Evolutionary conservation across 495 filamentous ascomycete genomes (phyloP).

Genomic region (Daldinia concentrica): DNA sequence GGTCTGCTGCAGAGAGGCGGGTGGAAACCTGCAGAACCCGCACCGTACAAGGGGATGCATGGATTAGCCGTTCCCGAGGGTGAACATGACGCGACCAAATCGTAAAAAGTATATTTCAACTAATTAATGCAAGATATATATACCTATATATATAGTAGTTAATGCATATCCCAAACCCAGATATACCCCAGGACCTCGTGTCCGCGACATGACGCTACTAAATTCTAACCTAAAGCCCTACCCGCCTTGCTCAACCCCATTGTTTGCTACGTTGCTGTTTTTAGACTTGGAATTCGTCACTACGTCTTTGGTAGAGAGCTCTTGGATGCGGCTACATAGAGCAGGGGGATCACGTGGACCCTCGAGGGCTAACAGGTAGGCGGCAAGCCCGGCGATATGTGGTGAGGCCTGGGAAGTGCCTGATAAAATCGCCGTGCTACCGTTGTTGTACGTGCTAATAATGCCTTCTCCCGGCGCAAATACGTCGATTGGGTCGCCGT

Average conservation of each 20-base stretch:
- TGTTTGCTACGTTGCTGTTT: constrained; percentile 47
- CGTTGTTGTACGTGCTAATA: constrained; percentile 47
- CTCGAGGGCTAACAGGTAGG: constrained; percentile 56
- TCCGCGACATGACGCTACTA: background rate
- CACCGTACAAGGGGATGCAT: constrained; percentile 72
- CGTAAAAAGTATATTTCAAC: constrained; percentile 4
- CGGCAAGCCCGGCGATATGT: constrained; percentile 60
- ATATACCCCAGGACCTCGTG: background rate
- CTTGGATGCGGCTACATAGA: constrained; percentile 47
- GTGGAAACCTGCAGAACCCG: constrained; percentile 67
- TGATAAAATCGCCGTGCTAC: constrained; percentile 52
- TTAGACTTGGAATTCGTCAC: constrained; percentile 35
- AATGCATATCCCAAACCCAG: background rate
- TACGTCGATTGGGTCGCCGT: constrained; percentile 58
- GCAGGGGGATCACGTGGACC: constrained; percentile 39
- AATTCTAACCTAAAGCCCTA: background rate
- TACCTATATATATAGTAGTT: constrained; percentile 2
- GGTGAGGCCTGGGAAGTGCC: constrained; percentile 66
- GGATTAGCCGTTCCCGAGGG: constrained; percentile 60
- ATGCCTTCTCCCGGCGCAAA: constrained; percentile 55
- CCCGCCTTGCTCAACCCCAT: constrained; percentile 25
- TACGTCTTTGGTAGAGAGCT: constrained; percentile 44
- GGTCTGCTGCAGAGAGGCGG: constrained; percentile 58
- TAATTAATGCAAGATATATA: constrained; percentile 26
- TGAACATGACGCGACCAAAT: constrained; percentile 28